Base-by-base conservation (phyloP, 2,329 filamentous ascomycete genomes). In the Lasiodiplodia sp. region DNA sequence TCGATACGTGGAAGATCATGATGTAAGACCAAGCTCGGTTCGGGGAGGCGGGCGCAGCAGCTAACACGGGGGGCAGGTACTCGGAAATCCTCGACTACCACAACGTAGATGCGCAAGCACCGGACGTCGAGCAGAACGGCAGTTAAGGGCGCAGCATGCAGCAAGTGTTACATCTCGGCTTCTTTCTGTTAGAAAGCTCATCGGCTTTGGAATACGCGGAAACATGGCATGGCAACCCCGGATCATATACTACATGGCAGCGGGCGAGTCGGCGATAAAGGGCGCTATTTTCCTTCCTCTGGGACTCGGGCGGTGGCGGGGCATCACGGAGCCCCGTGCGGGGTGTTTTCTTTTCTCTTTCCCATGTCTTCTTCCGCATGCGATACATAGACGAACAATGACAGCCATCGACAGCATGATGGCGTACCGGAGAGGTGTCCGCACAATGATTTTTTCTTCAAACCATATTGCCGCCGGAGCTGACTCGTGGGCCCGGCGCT, bases 1-100 rank as follows among this genome's bases (percentile, higher is more conserved):
- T 98, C 63, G 96, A 99, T 78, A 97, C 94, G n/a, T 99, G 96
- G 96, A 99, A 99, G 85, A 97, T 99, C 79, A 99, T 98, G 96
- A 99, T 99, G 96, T 97, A 86, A 78, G 78, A 49, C 5, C n/a
- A 62, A 28, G n/a, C n/a, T 57, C 25, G 53, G 31, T 8, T 5
- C 1, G 11, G 10, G 14, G 14, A 14, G 3, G 49, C 12, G 23
- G 16, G 10, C 6, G 38, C 16, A 4, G 53, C 12, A 49, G 47
- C 69, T 69, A 51, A 66, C 44, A 28, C 16, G 52, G 38, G 66
- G 23, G 18, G 37, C 78, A 97, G 94, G 94, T 98, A 98, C 86
- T 97, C 94, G 65, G 95, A 98, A 81, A 98, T 99, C 75, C 91
- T 98, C 75, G 94, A 98, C 82, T 98, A 97, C 82, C 96, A 98